Percentiles rank a stretch among this genome's conserved stretches.
Conservation (phyloP, 164 flowering plant genomes). For the Piper longum region DNA sequence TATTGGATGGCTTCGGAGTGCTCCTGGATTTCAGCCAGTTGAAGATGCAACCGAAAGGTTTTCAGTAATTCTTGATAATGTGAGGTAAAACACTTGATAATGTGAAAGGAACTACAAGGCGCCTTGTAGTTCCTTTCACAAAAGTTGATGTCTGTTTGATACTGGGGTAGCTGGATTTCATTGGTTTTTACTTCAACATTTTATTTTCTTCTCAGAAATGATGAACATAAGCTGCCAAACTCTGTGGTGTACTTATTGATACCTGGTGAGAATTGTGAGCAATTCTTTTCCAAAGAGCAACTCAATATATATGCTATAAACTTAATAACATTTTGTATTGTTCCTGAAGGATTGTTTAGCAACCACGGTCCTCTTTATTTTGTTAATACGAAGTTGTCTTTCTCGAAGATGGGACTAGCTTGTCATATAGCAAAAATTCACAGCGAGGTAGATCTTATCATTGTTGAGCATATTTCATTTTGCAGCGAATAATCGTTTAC, state of each 20-base stretch:
- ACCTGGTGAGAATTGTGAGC: constrained; percentile 47
- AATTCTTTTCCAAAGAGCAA: not conserved
- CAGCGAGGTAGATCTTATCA: constrained; percentile 60
- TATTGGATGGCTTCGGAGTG: constrained; percentile 84
- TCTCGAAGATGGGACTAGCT: constrained; percentile 87
- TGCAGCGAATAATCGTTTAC: not conserved
- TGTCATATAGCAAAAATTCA: constrained; percentile 99
- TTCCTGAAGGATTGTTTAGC: constrained; percentile 76
- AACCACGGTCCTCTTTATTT: constrained; percentile 97
- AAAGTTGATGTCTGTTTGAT: not conserved
- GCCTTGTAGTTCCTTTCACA: no score
- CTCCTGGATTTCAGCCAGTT: constrained; percentile 62
- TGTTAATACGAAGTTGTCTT: constrained; percentile 51
- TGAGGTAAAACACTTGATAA: constrained; percentile 30
- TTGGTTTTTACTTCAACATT: not conserved
- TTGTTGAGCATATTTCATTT: not conserved
- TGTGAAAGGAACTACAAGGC: no score
- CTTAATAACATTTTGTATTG: not conserved
- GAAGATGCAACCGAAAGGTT: constrained; percentile 82
- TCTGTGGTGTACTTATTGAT: constrained; percentile 75
- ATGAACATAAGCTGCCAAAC: constrained; percentile 71
- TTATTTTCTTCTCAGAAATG: constrained; percentile 47
- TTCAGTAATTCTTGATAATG: constrained; percentile 51
- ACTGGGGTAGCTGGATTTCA: not conserved
- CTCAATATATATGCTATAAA: not conserved